These are phyloP conservation scores for Biscogniauxia sp. DNA, from an alignment of 2,329 filamentous ascomycete genomes.

Conservation along the genomic window DNA sequence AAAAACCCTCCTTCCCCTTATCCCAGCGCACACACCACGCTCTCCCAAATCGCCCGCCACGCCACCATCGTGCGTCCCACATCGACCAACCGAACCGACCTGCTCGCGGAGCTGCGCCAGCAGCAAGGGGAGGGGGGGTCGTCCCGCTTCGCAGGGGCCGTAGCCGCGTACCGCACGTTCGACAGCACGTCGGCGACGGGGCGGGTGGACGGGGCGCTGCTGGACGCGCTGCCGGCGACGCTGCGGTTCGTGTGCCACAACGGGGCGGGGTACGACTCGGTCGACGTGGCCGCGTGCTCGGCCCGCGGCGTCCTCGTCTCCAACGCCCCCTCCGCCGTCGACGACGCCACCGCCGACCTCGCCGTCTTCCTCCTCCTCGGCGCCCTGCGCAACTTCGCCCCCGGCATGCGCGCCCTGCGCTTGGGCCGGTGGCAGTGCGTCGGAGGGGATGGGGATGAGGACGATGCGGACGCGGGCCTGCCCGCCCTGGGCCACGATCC, in stretches of 20 bases:
- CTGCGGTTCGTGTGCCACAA: conserved; percentile 61
- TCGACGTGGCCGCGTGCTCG: conserved; percentile 72
- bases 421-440: conserved; percentile 59
- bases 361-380: conserved; percentile 80
- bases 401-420: conserved; percentile 63
- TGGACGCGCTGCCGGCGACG: conserved; percentile 53
- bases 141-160: conserved; percentile 56
- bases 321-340: conserved; percentile 77
- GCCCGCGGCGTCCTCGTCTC: conserved; percentile 66
- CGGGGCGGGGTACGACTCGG: conserved; percentile 81
- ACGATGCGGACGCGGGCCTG: conserved; percentile 37
- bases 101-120: conserved; percentile 66
- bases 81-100: conserved; percentile 54
- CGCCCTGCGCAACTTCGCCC: conserved; percentile 71
- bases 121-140: conserved; percentile 20
- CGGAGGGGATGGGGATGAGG: conserved; percentile 37
- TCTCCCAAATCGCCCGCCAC: no score
- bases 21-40: no score
- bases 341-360: conserved; percentile 80
- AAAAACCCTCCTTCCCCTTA: no score
- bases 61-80: no score
- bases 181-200: conserved; percentile 51
- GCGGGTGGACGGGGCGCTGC: conserved; percentile 66
- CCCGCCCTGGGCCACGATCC: conserved; percentile 66
- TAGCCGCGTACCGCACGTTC: conserved; percentile 71